Evolutionary conservation across 495 filamentous ascomycete genomes (phyloP).

Genomic region (Chlorociboria aeruginascens): DNA sequence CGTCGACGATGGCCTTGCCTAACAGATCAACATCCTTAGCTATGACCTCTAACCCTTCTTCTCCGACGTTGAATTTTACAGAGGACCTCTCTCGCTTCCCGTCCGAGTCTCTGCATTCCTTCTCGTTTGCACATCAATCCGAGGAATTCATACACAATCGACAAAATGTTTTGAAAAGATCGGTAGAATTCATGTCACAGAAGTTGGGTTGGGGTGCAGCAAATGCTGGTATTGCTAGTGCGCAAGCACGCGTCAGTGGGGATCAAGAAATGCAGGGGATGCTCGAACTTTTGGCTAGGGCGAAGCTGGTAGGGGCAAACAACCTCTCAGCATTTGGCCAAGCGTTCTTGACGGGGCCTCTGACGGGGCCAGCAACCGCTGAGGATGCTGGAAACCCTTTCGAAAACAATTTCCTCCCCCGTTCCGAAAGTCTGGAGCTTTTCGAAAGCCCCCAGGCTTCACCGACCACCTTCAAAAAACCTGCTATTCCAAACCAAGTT

Average conservation of each 20-base stretch:
- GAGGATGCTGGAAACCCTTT: conserved; percentile 62
- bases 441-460: conserved; percentile 25
- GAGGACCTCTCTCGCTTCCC: conserved; percentile 91
- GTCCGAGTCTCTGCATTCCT: conserved; percentile 92
- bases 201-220: conserved; percentile 68
- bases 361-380: conserved; percentile 64
- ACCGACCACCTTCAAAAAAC: conserved; percentile 18
- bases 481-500: background rate
- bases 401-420: conserved; percentile 56
- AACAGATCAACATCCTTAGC: conserved; percentile 18
- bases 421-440: conserved; percentile 39
- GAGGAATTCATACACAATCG: conserved; percentile 82
- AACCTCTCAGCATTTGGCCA: conserved; percentile 29
- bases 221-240: conserved; percentile 53
- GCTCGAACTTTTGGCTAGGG: conserved; percentile 73
- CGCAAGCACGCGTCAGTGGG: conserved; percentile 69
- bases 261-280: conserved; percentile 82
- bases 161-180: conserved; percentile 86
- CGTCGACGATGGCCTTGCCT: conserved; percentile 43
- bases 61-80: conserved; percentile 53
- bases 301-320: conserved; percentile 54
- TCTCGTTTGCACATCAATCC: conserved; percentile 94
- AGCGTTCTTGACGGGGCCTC: conserved; percentile 39
- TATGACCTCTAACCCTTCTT: conserved; percentile 40
- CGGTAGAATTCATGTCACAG: conserved; percentile 96